A percentile compares a stretch with the other conserved stretches of the same genome.
These are phyloP conservation scores for Stephania yunnanensis DNA, from an alignment of 164 flowering plant genomes.

Conservation along the genomic window DNA sequence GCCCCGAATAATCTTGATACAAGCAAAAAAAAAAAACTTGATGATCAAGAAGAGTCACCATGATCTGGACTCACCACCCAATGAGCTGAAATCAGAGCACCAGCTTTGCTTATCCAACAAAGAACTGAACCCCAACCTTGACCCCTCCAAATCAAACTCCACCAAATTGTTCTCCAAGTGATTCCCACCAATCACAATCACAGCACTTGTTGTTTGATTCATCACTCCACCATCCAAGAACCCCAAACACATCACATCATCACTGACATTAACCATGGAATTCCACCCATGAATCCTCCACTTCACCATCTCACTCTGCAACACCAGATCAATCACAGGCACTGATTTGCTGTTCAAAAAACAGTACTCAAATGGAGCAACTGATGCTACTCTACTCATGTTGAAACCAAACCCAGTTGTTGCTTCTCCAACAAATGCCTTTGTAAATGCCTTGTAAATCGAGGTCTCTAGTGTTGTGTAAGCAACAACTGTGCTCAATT, in stretches of 20 bases:
- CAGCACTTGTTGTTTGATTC: constrained; percentile 11
- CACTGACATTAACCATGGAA: constrained; percentile 42
- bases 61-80: not conserved
- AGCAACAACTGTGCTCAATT: constrained; percentile 41
- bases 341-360: constrained; percentile 23
- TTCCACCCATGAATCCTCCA: constrained; percentile 49
- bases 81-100: constrained; percentile 33
- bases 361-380: constrained; percentile 36
- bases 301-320: constrained; percentile 30
- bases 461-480: constrained; percentile 43
- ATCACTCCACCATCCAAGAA: constrained; percentile 44
- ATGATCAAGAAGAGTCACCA: not conserved
- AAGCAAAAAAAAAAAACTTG: not conserved
- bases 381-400: constrained; percentile 22
- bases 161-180: constrained; percentile 55
- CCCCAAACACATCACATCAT: constrained; percentile 44
- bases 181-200: constrained; percentile 49
- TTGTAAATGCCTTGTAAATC: constrained; percentile 29
- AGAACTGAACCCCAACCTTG: constrained; percentile 43
- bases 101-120: constrained; percentile 26
- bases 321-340: constrained; percentile 37
- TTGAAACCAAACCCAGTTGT: not conserved
- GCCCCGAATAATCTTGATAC: too few relatives aligned
- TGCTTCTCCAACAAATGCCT: constrained; percentile 21
- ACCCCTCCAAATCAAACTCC: constrained; percentile 42